phyloP scores from a whole-genome alignment of 768 basidiomycete species.

The Russula compacta region DNA sequence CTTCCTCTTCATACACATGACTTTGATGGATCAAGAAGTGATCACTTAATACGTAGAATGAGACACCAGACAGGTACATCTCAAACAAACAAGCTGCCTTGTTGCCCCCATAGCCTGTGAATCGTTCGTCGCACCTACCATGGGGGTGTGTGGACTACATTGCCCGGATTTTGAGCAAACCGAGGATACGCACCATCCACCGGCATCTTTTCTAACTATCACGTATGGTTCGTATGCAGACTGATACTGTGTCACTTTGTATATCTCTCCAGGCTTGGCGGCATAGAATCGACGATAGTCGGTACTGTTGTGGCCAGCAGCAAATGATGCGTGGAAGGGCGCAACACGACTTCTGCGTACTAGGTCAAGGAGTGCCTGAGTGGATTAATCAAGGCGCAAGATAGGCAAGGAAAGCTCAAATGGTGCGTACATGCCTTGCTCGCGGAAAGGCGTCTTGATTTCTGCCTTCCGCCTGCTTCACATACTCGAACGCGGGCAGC shows the following conservation, averaged over 20 bases:
- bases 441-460: constrained; percentile 53
- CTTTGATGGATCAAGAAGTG: constrained; percentile 88
- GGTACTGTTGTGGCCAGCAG: constrained; percentile 70
- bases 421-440: constrained; percentile 49
- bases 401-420: neutral
- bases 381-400: neutral
- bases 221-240: constrained; percentile 85
- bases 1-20: constrained; percentile 70
- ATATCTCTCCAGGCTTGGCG: constrained; percentile 55
- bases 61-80: constrained; percentile 80
- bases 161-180: neutral
- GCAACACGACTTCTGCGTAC: constrained; percentile 46
- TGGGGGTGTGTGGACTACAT: neutral
- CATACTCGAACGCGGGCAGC: constrained; percentile 78
- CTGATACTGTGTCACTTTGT: constrained; percentile 69
- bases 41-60: constrained; percentile 75
- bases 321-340: constrained; percentile 76
- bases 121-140: constrained; percentile 80
- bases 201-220: constrained; percentile 52
- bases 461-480: constrained; percentile 52
- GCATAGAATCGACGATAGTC: constrained; percentile 64
- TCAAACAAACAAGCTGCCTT: constrained; percentile 90
- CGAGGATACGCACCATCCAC: neutral
- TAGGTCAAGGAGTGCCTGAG: constrained; percentile 49
- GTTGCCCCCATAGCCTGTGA: constrained; percentile 86